Base-by-base conservation (phyloP, 1,139 yeast species). In the Arxiozyma slooffiae region DNA sequence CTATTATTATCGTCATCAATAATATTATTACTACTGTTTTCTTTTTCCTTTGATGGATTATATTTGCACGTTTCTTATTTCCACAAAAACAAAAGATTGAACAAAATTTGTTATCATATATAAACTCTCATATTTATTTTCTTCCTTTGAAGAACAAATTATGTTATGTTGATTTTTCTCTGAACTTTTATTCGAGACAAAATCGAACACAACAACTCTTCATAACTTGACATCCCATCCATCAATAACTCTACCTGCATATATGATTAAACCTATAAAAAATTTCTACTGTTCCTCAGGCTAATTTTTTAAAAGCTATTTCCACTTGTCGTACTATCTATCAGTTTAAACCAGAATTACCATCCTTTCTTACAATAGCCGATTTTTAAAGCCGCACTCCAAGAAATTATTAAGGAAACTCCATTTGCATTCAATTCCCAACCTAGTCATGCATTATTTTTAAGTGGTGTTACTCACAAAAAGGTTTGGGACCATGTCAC, bases 351-450 rank as follows among this genome's bases (percentile, higher is more conserved):
- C 67, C 68, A 55, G 61, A 64, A 49, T 58, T 69, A 43, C 72
- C 71, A 58, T 56, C 56, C 24, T 67, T 66, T 46, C 67, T 68
- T 52, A 55, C 67, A 41, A 53, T 67, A 42, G 58, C 57, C 14
- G 63, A 68, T 49, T 54, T 69, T 30, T 66, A n/a, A 63, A 56
- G 52, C 50, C 5, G 52, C 64, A 24, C 66, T 68, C 20, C 68
- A 66, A 56, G 54, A 60, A 23, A 58, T 67, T 37, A 64, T 69
- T 47, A 69, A 67, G 56, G 56, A 69, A 58, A 66, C 68, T 11
- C 74, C 74, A 60, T 68, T 73, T 37, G 61, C 72, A n/a, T 70
- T 69, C 69, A 72, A 73, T 67, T 68, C 71, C 43, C 77, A 73
- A 61, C 62, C 71, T 44, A 60, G 67, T 57, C 67, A 76, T 44